These are phyloP conservation scores for Trichoderma cornu-damae DNA, from an alignment of 2,329 filamentous ascomycete genomes.

Conservation along the genomic window DNA sequence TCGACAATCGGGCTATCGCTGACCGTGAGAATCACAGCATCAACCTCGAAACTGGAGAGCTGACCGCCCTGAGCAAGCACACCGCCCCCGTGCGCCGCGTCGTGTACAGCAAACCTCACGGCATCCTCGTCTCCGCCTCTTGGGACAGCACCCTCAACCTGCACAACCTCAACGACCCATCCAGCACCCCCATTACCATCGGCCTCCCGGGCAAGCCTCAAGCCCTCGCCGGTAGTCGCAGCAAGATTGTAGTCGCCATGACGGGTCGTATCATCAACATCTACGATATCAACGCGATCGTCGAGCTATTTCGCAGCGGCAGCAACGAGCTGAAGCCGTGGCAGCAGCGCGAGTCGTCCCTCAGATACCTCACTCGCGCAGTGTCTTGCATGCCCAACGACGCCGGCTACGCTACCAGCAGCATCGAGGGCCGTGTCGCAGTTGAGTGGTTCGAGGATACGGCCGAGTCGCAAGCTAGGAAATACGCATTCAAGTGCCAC, in stretches of 20 bases:
- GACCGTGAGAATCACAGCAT: constrained; percentile 40
- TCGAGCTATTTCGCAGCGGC: constrained; percentile 44
- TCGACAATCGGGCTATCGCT: background rate
- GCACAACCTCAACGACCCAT: constrained; percentile 58
- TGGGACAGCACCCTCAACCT: constrained; percentile 92
- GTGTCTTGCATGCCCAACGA: constrained; percentile 97
- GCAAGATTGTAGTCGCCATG: constrained; percentile 94
- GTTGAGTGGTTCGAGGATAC: constrained; percentile 98
- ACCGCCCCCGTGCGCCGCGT: constrained; percentile 74
- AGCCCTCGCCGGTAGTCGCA: constrained; percentile 68
- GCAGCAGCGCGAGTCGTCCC: constrained; percentile 87
- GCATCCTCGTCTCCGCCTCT: constrained; percentile 78
- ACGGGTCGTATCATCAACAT: constrained; percentile 88
- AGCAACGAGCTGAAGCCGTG: constrained; percentile 63
- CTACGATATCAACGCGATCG: constrained; percentile 74
- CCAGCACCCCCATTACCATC: constrained; percentile 56
- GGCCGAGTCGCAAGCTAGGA: constrained; percentile 78
- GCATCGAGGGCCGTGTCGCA: constrained; percentile 90
- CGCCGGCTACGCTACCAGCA: constrained; percentile 83
- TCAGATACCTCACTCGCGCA: constrained; percentile 93
- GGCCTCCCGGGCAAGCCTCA: constrained; percentile 81
- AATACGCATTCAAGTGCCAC: constrained; percentile 99
- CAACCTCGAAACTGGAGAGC: constrained; percentile 65
- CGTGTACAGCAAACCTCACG: constrained; percentile 71
- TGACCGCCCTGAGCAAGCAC: constrained; percentile 74